Percentiles rank a stretch among this genome's conserved stretches.
Evolutionary conservation across 345 rosid genomes (phyloP).

Genomic region (Clarkia xantiana): DNA sequence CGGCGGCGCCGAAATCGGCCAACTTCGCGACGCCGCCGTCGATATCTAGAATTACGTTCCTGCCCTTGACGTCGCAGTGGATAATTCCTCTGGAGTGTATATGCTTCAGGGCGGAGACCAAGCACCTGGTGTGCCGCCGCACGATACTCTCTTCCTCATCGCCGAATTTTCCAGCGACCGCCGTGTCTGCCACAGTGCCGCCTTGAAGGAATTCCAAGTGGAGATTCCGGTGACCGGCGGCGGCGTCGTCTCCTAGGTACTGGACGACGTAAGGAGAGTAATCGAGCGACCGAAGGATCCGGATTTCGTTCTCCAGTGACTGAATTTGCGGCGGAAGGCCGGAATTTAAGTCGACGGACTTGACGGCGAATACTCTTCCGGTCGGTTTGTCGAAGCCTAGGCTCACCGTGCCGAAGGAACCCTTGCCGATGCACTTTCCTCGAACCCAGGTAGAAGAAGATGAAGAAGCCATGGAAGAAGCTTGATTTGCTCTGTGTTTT

Average conservation of each 20-base stretch:
- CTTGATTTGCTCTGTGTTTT: background rate
- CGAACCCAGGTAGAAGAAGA: conserved; percentile 10
- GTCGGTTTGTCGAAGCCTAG: conserved; percentile 18
- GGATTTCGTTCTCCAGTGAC: conserved; percentile 44
- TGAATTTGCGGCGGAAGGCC: conserved; percentile 18
- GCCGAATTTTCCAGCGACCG: conserved; percentile 6
- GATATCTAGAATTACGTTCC: conserved; percentile 37
- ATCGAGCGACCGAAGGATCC: conserved; percentile 26
- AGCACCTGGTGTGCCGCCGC: conserved; percentile 33
- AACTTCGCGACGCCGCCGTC: conserved; percentile 30
- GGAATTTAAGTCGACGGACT: conserved; percentile 33
- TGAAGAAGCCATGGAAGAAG: conserved; percentile 2
- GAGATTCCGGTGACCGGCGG: conserved; percentile 36
- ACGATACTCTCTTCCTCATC: conserved; percentile 12
- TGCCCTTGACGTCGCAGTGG: conserved; percentile 71
- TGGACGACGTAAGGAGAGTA: conserved; percentile 32
- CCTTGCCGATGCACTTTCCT: conserved; percentile 39
- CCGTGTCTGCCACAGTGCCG: conserved; percentile 43
- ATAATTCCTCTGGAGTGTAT: conserved; percentile 43
- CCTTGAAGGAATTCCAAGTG: conserved; percentile 49
- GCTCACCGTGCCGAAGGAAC: conserved; percentile 45
- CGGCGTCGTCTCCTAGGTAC: conserved; percentile 39
- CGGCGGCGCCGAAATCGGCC: conserved; percentile 69
- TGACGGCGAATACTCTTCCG: conserved; percentile 48
- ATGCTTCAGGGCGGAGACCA: conserved; percentile 45